Evolutionary conservation across 2,329 filamentous ascomycete genomes (phyloP).

Genomic region (Ophiostoma sp.): DNA sequence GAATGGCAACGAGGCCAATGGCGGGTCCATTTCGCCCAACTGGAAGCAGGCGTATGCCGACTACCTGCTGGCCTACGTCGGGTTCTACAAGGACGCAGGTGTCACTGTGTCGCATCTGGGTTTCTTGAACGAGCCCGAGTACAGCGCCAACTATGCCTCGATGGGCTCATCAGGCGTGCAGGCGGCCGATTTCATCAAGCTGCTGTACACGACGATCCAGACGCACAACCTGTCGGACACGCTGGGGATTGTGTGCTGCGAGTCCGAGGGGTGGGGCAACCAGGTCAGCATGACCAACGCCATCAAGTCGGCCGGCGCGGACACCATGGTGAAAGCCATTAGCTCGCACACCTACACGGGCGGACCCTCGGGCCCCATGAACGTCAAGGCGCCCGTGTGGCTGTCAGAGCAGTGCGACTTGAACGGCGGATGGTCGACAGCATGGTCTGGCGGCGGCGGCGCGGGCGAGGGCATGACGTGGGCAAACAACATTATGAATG

Average conservation of each 20-base stretch:
- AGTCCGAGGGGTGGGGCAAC: constrained; percentile 44
- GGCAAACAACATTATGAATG: constrained; percentile 55
- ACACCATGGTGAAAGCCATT: constrained; percentile 39
- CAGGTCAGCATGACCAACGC: constrained; percentile 40
- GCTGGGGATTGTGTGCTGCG: constrained; percentile 43
- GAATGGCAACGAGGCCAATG: constrained; percentile 40
- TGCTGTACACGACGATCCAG: constrained; percentile 46
- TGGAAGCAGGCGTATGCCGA: constrained; percentile 52
- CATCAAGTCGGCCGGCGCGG: constrained; percentile 39
- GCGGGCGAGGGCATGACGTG: constrained; percentile 55
- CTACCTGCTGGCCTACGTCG: constrained; percentile 50
- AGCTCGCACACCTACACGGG: constrained; percentile 46
- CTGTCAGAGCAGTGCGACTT: constrained; percentile 54
- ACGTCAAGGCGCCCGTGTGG: constrained; percentile 49
- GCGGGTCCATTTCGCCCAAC: constrained; percentile 40
- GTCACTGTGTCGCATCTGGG: constrained; percentile 49
- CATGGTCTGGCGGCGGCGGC: constrained; percentile 49
- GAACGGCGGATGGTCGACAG: constrained; percentile 44
- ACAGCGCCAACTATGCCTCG: constrained; percentile 43
- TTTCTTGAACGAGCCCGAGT: constrained; percentile 51
- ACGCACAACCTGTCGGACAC: constrained; percentile 32
- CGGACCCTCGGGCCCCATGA: constrained; percentile 43
- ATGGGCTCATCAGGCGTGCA: constrained; percentile 76
- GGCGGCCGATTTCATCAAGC: constrained; percentile 52
- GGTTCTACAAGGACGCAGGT: constrained; percentile 47